Percentiles rank a stretch among this genome's conserved stretches.
These are phyloP conservation scores for Capsella bursapastoris DNA, from an alignment of 345 rosid species.

Conservation along the genomic window DNA sequence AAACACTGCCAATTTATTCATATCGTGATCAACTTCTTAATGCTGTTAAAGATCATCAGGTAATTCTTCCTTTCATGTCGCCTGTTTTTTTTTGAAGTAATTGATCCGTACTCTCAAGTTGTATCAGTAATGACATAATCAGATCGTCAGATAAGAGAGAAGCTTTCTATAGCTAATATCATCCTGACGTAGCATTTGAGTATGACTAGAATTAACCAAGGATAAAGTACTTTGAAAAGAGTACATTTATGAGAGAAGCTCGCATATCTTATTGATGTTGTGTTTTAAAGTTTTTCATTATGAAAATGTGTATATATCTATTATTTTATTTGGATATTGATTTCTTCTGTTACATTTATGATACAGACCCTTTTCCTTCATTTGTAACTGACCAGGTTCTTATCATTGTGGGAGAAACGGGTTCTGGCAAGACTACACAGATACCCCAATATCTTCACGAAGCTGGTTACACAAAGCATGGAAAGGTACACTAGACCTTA, in stretches of 20 bases:
- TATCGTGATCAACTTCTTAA: slow-evolving; percentile 73
- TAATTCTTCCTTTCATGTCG: slow-evolving; percentile 28
- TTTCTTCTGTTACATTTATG: slow-evolving; percentile 1
- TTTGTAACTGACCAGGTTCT: slow-evolving; percentile 53
- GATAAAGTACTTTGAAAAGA: neutral
- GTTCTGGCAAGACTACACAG: slow-evolving; percentile 90
- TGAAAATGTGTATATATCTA: neutral
- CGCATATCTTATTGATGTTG: neutral
- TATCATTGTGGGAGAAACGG: slow-evolving; percentile 89
- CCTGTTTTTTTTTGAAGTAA: neutral
- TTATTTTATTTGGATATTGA: neutral
- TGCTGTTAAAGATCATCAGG: slow-evolving; percentile 73
- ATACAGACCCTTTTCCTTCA: neutral
- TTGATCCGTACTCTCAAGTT: neutral
- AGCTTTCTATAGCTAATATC: neutral
- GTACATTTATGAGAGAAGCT: slow-evolving; percentile 2
- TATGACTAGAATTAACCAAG: neutral
- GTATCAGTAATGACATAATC: neutral
- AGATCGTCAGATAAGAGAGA: neutral
- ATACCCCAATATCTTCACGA: slow-evolving; percentile 89
- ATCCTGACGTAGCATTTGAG: neutral
- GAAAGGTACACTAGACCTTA: slow-evolving; percentile 60
- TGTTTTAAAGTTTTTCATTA: neutral
- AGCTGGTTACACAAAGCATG: slow-evolving; percentile 82
- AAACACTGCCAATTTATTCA: slow-evolving; percentile 73